Percentiles rank a stretch among this genome's conserved stretches.
phyloP scores from a whole-genome alignment of 305 asterid genomes.

The Solanum aculeatissimum region DNA sequence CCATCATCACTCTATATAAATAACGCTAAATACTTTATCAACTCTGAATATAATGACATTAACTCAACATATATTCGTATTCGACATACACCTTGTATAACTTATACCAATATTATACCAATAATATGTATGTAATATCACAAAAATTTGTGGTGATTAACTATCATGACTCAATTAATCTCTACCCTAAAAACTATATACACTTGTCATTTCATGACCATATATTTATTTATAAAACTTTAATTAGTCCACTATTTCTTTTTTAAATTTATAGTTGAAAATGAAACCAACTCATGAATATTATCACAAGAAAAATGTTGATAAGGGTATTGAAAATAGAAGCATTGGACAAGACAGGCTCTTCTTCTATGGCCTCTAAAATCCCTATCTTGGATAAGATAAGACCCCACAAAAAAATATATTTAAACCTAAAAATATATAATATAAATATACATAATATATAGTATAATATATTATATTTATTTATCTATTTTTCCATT shows the following conservation, averaged over 20 bases:
- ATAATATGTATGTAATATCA: not conserved
- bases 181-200: not conserved
- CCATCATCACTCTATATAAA: no score
- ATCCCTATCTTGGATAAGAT: conserved; percentile 38
- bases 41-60: no score
- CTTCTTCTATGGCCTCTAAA: conserved; percentile 35
- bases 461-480: not conserved
- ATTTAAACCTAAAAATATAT: not conserved
- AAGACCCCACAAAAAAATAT: conserved; percentile 23
- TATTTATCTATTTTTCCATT: not conserved
- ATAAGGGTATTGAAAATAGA: conserved; percentile 21
- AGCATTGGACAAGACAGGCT: conserved; percentile 28
- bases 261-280: not conserved
- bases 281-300: not conserved
- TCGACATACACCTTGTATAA: no score
- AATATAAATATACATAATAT: not conserved
- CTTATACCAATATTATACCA: no score
- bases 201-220: not conserved
- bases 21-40: no score
- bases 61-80: no score
- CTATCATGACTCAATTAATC: not conserved
- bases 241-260: not conserved
- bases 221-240: no score
- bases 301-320: conserved; percentile 6
- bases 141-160: not conserved